Evolutionary conservation across 2,329 filamentous ascomycete genomes (phyloP).

Genomic region (Pestalotiopsis fici): DNA sequence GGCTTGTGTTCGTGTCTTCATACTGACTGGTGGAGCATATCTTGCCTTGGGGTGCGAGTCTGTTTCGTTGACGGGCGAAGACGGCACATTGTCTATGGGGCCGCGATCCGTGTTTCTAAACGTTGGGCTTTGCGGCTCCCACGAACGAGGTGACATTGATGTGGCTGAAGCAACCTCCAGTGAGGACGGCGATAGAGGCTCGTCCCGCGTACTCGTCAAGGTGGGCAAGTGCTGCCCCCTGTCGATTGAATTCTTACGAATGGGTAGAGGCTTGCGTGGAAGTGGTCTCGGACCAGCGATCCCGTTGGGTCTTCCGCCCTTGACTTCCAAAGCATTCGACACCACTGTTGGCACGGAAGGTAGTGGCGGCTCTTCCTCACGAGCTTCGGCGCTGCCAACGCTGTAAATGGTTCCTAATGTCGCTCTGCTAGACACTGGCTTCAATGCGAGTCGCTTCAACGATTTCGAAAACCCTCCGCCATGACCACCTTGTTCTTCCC

Average conservation of each 20-base stretch:
- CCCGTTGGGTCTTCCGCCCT: background rate
- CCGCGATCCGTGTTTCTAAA: background rate
- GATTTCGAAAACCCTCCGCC: conserved; percentile 33
- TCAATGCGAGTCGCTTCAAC: conserved; percentile 37
- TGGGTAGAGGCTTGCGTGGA: conserved; percentile 30
- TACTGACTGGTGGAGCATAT: conserved; percentile 42
- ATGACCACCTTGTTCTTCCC: conserved; percentile 36
- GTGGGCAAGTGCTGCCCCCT: background rate
- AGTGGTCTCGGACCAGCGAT: conserved; percentile 17
- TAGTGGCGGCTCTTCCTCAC: conserved; percentile 21
- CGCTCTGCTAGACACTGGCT: conserved; percentile 44
- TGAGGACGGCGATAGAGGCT: background rate
- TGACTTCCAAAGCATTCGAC: background rate
- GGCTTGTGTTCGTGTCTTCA: conserved; percentile 39
- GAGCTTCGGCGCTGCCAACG: conserved; percentile 45
- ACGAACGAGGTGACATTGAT: background rate
- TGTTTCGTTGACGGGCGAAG: background rate
- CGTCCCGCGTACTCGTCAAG: background rate
- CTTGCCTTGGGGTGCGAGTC: conserved; percentile 27
- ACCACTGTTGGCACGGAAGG: background rate
- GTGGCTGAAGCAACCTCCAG: background rate
- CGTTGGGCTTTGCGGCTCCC: background rate
- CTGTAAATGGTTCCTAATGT: conserved; percentile 52
- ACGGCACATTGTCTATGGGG: background rate
- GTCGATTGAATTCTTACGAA: conserved; percentile 5